phyloP scores from a whole-genome alignment of 371 early-diverging fungal species.

The Dichotomocladium elegans region DNA sequence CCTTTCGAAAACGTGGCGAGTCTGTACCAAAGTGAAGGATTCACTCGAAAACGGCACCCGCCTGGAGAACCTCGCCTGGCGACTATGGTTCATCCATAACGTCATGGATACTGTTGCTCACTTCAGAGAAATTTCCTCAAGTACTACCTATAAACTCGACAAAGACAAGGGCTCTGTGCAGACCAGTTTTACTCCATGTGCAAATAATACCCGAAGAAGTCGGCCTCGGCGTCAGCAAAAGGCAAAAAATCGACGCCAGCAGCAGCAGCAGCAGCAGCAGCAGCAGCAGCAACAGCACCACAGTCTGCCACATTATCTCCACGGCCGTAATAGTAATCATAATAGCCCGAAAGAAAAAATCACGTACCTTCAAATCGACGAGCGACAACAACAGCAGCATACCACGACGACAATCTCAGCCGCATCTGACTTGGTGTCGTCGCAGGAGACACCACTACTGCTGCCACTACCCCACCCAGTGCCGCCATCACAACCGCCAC shows the following conservation, averaged over 20 bases:
- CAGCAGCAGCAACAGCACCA: constrained; percentile 3
- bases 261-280: constrained; percentile 4
- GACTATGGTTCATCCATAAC: constrained; percentile 81
- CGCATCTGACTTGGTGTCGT: too few species aligned
- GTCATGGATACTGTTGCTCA: constrained; percentile 14
- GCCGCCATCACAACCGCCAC: constrained; percentile 4
- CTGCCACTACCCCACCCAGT: too few species aligned
- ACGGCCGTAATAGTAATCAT: too few species aligned
- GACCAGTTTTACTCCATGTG: neutral
- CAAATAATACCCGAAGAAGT: too few species aligned
- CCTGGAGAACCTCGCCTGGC: constrained; percentile 87
- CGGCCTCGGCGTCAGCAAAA: constrained; percentile 1
- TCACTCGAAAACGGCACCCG: constrained; percentile 82
- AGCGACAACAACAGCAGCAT: too few species aligned
- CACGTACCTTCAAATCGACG: too few species aligned
- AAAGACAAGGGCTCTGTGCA: constrained; percentile 17
- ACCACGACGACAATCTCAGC: too few species aligned
- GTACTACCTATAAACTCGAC: constrained; percentile 26
- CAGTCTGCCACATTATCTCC: too few species aligned
- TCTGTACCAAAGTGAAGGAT: constrained; percentile 88
- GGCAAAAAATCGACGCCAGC: neutral
- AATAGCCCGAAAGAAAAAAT: too few species aligned
- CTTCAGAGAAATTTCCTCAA: constrained; percentile 24
- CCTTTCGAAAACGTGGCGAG: constrained; percentile 76
- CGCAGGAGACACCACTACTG: too few species aligned